Conservation (phyloP, 345 rosid species). For the Moringa oleifera region DNA sequence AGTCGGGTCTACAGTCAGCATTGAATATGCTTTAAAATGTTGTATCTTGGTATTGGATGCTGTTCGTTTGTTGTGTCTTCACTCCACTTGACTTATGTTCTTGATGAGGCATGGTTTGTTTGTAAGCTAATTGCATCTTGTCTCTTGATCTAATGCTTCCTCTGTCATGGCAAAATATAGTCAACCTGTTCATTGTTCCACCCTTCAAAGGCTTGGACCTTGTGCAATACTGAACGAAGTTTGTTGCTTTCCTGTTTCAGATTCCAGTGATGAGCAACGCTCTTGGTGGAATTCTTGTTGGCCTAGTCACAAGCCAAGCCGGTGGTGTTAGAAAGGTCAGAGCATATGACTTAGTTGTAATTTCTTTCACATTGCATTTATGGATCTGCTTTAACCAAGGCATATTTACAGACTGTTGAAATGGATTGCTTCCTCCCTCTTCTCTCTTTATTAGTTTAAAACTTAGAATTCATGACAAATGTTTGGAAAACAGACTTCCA, state of each 20-base stretch:
- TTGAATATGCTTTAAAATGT: not conserved
- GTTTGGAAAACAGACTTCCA: not conserved
- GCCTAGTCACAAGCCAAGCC: constrained; percentile 86
- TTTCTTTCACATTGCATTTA: not conserved
- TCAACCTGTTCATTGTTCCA: not conserved
- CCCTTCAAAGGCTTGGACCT: not conserved
- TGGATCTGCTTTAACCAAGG: not conserved
- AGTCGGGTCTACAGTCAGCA: not conserved
- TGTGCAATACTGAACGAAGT: not conserved
- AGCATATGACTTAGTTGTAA: not conserved
- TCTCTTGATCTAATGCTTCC: too few species aligned
- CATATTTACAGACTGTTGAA: not conserved
- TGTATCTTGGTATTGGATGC: not conserved
- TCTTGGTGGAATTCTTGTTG: constrained; percentile 95
- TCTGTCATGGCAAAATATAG: too few species aligned
- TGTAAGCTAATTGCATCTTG: not conserved
- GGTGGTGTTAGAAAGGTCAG: constrained; percentile 97
- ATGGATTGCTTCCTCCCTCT: too few species aligned
- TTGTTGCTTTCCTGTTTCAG: constrained; percentile 25
- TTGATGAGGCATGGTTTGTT: not conserved
- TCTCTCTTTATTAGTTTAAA: too few species aligned
- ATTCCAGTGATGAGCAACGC: constrained; percentile 79
- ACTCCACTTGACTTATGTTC: not conserved
- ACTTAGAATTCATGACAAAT: too few species aligned
- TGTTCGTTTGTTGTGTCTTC: not conserved